Conservation (phyloP, 768 basidiomycete species). For the Pulveroboletus sp. region DNA sequence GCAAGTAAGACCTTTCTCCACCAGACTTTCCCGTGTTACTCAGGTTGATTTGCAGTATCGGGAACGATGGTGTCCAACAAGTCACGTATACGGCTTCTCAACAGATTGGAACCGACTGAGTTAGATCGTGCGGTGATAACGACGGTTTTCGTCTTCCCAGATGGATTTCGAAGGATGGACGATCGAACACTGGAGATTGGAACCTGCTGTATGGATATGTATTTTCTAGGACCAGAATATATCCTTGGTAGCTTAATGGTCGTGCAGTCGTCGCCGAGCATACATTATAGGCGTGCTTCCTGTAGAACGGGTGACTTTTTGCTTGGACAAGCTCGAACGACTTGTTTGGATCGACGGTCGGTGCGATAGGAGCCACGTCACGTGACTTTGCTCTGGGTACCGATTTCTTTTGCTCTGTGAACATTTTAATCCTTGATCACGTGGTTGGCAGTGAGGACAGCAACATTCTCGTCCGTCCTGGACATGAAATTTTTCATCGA, state of each 20-base stretch:
- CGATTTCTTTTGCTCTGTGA: no score
- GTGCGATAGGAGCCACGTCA: no score
- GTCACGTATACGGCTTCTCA: conserved; percentile 32
- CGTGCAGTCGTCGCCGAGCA: background rate
- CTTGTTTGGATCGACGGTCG: no score
- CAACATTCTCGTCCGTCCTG: background rate
- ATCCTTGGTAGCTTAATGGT: background rate
- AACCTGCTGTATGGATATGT: background rate
- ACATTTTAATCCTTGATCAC: conserved; percentile 5
- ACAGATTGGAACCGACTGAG: conserved; percentile 30
- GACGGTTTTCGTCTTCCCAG: background rate
- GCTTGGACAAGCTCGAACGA: no score
- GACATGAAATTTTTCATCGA: conserved; percentile 81
- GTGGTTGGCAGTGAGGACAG: conserved; percentile 8
- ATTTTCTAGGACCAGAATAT: background rate
- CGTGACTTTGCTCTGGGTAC: no score
- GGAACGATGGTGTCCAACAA: conserved; percentile 28
- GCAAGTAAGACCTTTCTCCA: conserved; percentile 25
- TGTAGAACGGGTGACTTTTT: background rate
- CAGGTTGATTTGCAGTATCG: conserved; percentile 21
- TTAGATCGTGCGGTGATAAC: background rate
- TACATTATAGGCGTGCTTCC: background rate
- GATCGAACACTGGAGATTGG: background rate
- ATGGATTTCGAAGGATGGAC: background rate
- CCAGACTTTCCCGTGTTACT: background rate